These are phyloP conservation scores for Mortierella sp. DNA, from an alignment of 371 early-diverging fungal genomes.

Conservation along the genomic window DNA sequence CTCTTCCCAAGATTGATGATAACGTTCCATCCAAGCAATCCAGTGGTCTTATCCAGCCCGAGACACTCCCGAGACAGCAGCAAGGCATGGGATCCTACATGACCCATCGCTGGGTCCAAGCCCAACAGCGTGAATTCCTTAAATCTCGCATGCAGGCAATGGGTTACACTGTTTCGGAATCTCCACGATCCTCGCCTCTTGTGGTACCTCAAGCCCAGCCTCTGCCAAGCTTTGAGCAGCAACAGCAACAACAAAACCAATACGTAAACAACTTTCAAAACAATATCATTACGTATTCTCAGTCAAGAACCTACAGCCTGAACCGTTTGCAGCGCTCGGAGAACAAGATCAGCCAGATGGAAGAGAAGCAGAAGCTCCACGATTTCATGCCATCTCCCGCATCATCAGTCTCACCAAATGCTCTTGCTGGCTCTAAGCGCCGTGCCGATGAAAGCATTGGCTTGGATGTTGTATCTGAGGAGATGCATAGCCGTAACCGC, in stretches of 20 bases:
- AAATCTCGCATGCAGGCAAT: slow-evolving; percentile 41
- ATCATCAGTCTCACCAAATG: slow-evolving; percentile 30
- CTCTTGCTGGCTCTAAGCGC: slow-evolving; percentile 42
- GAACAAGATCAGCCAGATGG: slow-evolving; percentile 5
- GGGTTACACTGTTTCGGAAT: slow-evolving; percentile 23
- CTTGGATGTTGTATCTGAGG: slow-evolving; percentile 15
- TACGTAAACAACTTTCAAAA: slow-evolving; percentile 39
- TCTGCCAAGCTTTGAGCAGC: slow-evolving; percentile 12
- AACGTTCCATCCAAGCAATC: slow-evolving; percentile 2
- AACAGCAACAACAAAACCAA: slow-evolving; percentile 23
- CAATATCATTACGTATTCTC: slow-evolving; percentile 33
- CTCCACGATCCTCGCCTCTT: slow-evolving; percentile 10
- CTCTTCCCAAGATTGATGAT: slow-evolving; percentile 20
- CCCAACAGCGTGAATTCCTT: slow-evolving; percentile 49
- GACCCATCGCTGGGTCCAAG: slow-evolving; percentile 53
- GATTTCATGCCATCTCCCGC: slow-evolving; percentile 43
- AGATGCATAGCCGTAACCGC: slow-evolving; percentile 30
- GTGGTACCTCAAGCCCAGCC: neutral
- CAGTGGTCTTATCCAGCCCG: slow-evolving; percentile 38
- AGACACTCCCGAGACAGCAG: slow-evolving; percentile 42
- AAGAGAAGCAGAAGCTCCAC: slow-evolving; percentile 7
- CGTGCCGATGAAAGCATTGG: slow-evolving; percentile 21
- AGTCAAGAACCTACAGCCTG: slow-evolving; percentile 16
- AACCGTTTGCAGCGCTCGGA: slow-evolving; percentile 7
- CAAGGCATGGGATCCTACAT: slow-evolving; percentile 54